Percentiles rank a stretch among this genome's conserved stretches.
phyloP scores from a whole-genome alignment of 345 rosid species.

The Camelina laxa region DNA sequence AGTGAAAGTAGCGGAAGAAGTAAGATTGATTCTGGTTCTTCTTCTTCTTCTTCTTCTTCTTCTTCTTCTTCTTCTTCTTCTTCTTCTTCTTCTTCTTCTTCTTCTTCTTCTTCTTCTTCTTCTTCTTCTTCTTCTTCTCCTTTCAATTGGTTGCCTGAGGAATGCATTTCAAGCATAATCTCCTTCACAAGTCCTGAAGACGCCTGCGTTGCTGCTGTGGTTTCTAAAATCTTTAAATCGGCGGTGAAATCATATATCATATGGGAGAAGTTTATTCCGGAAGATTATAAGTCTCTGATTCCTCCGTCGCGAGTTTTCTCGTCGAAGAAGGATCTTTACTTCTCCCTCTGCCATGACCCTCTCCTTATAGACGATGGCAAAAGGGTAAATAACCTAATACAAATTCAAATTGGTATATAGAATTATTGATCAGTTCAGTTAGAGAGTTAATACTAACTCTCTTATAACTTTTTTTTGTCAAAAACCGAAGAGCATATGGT shows the following conservation, averaged over 20 bases:
- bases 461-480: neutral
- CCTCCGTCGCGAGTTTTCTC: conserved; percentile 20
- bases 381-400: conserved; percentile 42
- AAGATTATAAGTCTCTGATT: conserved; percentile 37
- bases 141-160: conserved; percentile 41
- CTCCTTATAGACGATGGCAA: conserved; percentile 47
- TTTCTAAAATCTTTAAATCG: conserved; percentile 47
- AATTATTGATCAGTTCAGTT: neutral
- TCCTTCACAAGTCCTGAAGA: conserved; percentile 53
- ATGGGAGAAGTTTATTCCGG: conserved; percentile 59
- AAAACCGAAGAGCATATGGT: conserved; percentile 16
- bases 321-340: conserved; percentile 53
- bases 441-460: neutral
- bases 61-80: neutral
- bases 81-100: neutral
- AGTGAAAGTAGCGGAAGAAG: too few relatives aligned
- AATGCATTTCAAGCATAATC: conserved; percentile 48
- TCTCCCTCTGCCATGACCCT: conserved; percentile 48
- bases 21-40: too few relatives aligned
- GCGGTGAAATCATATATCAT: conserved; percentile 51
- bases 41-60: neutral
- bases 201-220: conserved; percentile 47
- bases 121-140: neutral
- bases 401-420: too few relatives aligned
- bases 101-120: too few relatives aligned